Evolutionary conservation across 2,329 filamentous ascomycete genomes (phyloP), one percentile per base, ranked within the genome.

Genomic region (Scopulariopsis brevicaulis): DNA sequence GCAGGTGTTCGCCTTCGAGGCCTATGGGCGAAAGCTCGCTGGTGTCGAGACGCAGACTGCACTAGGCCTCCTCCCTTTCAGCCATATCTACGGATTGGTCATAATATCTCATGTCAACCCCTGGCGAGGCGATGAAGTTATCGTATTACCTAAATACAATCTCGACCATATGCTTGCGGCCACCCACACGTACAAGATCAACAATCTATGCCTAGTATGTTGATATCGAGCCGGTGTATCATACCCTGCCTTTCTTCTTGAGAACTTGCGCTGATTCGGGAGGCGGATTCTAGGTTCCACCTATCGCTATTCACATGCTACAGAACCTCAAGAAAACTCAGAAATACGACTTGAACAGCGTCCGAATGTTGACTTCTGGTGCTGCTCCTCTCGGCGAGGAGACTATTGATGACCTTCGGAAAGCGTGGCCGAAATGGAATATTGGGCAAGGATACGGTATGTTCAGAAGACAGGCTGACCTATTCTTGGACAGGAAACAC

Each of bases 361-460:
- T 93, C 0, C 74, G 73, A 10, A 69, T 74, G 1, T 69, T 90
- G 11, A 90, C 87, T 67, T 88, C 85, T 0, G 90, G 90, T 2
- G 90, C 90, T 0, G 90, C 90, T 4, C 90, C 90, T 0, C 73
- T 93, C 0, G 89, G 89, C 1, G 77, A 82, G 61, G 89, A 93
- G 68, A 89, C 86, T 0, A 81, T 86, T 0, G 75, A 81, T 40
- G 84, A 87, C 4, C 70, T 92, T 46, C 72, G 77, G 22, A 74
- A 75, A 51, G 69, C 82, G 28, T 87, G 83, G 63, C 86, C 87
- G 0, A 70, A 69, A 0, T 87, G 87, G 79, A 70, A 70, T 1
- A 75, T 91, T 51, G 75, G 81, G 53, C 87, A 90, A 70, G 87
- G 82, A 43, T 93, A 92, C 65, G 89, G 62, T 55, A 43, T n/a